Evolutionary conservation across 495 filamentous ascomycete species (phyloP).

Genomic region (Achaetomiella virescens): DNA sequence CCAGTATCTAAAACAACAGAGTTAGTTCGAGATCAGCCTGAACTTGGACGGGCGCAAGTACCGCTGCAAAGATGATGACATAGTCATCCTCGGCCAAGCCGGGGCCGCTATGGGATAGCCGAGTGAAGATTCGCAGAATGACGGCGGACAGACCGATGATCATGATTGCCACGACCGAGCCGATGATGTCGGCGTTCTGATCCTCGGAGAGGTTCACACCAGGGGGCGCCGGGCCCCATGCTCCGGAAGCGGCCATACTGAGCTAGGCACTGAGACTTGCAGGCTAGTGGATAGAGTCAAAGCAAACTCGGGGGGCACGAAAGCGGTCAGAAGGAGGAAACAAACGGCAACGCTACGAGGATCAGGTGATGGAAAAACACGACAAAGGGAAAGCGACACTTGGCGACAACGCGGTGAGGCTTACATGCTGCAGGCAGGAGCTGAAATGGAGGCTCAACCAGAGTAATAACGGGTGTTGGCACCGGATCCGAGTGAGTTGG

Average conservation of each 20-base stretch:
- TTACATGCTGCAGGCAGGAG: no score
- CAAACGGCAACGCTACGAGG: no score
- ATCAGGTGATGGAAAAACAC: no score
- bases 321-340: no score
- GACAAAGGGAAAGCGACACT: no score
- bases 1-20: conserved; percentile 7
- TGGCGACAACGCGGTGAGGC: no score
- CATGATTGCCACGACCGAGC: conserved; percentile 19
- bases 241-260: conserved; percentile 16
- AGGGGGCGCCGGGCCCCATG: conserved; percentile 13
- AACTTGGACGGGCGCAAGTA: not conserved
- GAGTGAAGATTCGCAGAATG: conserved; percentile 9
- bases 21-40: not conserved
- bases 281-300: no score
- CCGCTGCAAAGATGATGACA: conserved; percentile 16
- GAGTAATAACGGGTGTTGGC: no score
- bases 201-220: conserved; percentile 17
- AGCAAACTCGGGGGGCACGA: not conserved
- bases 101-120: conserved; percentile 13
- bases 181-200: conserved; percentile 15
- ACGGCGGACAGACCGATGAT: conserved; percentile 14
- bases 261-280: no score
- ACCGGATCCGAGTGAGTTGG: no score
- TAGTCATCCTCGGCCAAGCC: conserved; percentile 20
- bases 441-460: no score